Evolutionary conservation across 306 rosid genomes (phyloP).

Genomic region (Acacia acuminata): DNA sequence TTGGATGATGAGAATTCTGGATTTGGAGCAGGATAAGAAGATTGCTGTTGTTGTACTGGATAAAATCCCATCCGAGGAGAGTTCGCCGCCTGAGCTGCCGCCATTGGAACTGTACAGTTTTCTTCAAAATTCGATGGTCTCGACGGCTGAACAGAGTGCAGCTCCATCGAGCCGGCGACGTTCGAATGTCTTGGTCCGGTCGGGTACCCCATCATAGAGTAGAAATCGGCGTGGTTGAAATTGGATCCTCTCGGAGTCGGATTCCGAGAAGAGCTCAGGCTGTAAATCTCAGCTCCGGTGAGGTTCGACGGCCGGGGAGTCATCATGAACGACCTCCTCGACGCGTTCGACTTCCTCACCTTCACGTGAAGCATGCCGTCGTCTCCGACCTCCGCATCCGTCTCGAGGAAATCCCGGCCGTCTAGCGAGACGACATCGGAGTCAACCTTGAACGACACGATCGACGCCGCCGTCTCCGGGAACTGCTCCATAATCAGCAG

Average conservation of each 20-base stretch:
- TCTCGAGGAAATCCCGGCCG: conserved; percentile 84
- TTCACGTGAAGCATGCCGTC: conserved; percentile 95
- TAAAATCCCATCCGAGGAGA: conserved; percentile 70
- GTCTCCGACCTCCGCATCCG: conserved; percentile 87
- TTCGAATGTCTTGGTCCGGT: conserved; percentile 76
- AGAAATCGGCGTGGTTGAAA: conserved; percentile 83
- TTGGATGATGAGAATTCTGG: conserved; percentile 77
- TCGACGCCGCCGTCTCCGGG: conserved; percentile 96
- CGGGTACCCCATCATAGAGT: conserved; percentile 83
- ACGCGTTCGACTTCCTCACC: conserved; percentile 84
- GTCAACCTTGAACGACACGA: conserved; percentile 91
- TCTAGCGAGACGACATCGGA: conserved; percentile 94
- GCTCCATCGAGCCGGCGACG: conserved; percentile 59
- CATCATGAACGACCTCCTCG: conserved; percentile 70
- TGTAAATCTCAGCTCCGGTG: conserved; percentile 96
- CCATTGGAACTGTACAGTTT: conserved; percentile 34
- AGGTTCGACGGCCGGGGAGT: conserved; percentile 95
- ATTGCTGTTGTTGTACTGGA: conserved; percentile 44
- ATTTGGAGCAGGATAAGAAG: conserved; percentile 77
- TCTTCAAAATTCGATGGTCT: conserved; percentile 89
- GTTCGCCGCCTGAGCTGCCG: conserved; percentile 5
- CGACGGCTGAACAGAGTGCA: conserved; percentile 83
- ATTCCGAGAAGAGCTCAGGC: conserved; percentile 85
- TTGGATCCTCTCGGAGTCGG: conserved; percentile 94
- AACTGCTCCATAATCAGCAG: conserved; percentile 93